These are phyloP conservation scores for Drechslerella dactyloides DNA, from an alignment of 2,329 filamentous ascomycete genomes.

Conservation along the genomic window DNA sequence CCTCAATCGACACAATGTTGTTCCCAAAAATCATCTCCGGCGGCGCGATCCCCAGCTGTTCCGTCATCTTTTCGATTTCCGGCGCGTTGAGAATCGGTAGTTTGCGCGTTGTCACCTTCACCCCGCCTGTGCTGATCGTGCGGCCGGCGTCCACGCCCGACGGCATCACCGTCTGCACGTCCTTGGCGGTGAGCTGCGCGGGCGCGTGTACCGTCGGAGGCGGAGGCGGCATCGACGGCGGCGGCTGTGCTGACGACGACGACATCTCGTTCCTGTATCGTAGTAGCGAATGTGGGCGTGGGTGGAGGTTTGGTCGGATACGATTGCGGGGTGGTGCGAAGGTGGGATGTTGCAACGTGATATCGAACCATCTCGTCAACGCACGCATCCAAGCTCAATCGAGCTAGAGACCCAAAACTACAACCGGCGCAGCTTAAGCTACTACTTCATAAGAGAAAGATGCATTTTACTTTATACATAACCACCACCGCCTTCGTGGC, in stretches of 20 bases:
- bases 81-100: constrained; percentile 91
- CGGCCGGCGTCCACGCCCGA: constrained; percentile 51
- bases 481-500: too few species aligned
- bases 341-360: constrained; percentile 20
- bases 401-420: too few species aligned
- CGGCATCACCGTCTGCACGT: constrained; percentile 41
- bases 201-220: constrained; percentile 33
- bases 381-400: constrained; percentile 15
- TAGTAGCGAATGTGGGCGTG: not conserved
- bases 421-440: too few species aligned
- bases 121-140: constrained; percentile 48
- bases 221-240: constrained; percentile 7
- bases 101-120: constrained; percentile 60
- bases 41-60: constrained; percentile 79
- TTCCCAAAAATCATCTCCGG: constrained; percentile 99
- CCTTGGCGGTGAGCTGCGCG: constrained; percentile 17
- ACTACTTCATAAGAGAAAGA: too few species aligned
- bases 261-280: too few species aligned
- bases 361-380: too few species aligned
- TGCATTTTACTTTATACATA: too few species aligned
- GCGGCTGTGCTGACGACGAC: not conserved
- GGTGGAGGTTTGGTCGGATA: not conserved
- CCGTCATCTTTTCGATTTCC: constrained; percentile 84
- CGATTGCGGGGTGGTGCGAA: constrained; percentile 10
- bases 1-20: constrained; percentile 76